Percentiles rank a stretch among this genome's conserved stretches.
phyloP scores from a whole-genome alignment of 164 flowering plant genomes.

The Brasenia schreberi region DNA sequence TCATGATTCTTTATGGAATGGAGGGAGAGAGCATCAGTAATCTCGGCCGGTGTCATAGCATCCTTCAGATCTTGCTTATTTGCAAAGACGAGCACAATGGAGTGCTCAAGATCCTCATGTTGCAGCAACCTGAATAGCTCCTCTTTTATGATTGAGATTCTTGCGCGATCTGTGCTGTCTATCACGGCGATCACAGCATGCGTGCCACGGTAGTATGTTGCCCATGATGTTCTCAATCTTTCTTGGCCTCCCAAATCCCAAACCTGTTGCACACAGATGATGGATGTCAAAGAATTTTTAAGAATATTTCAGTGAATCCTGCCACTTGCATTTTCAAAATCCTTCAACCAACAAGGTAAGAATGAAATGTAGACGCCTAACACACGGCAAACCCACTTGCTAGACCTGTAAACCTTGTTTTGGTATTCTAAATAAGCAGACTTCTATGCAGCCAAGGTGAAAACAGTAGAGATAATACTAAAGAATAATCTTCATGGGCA shows the following conservation, averaged over 20 bases:
- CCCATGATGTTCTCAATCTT: slow-evolving; percentile 87
- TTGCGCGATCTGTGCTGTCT: slow-evolving; percentile 89
- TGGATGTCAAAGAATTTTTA: too few species aligned
- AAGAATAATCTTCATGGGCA: too few species aligned
- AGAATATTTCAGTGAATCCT: too few species aligned
- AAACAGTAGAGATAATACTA: too few species aligned
- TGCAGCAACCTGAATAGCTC: slow-evolving; percentile 78
- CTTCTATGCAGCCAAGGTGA: too few species aligned
- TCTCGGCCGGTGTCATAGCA: slow-evolving; percentile 89
- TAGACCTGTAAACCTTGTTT: too few species aligned
- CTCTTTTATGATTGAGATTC: slow-evolving; percentile 80
- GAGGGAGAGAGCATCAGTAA: slow-evolving; percentile 79
- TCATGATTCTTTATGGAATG: slow-evolving; percentile 90
- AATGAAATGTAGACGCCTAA: too few species aligned
- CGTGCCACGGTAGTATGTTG: slow-evolving; percentile 91
- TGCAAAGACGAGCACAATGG: slow-evolving; percentile 73
- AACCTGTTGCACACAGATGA: slow-evolving; percentile 30
- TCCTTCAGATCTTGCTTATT: slow-evolving; percentile 91
- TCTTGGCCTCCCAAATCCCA: slow-evolving; percentile 98
- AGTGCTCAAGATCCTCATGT: slow-evolving; percentile 66
- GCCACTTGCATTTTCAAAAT: too few species aligned
- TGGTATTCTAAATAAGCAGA: too few species aligned
- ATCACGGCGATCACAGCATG: slow-evolving; percentile 85
- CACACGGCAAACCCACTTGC: too few species aligned
- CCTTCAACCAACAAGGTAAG: too few species aligned